Evolutionary conservation across 257 asterid species (phyloP), one percentile per base, ranked within the genome.

Genomic region (Scutellaria galericulata): DNA sequence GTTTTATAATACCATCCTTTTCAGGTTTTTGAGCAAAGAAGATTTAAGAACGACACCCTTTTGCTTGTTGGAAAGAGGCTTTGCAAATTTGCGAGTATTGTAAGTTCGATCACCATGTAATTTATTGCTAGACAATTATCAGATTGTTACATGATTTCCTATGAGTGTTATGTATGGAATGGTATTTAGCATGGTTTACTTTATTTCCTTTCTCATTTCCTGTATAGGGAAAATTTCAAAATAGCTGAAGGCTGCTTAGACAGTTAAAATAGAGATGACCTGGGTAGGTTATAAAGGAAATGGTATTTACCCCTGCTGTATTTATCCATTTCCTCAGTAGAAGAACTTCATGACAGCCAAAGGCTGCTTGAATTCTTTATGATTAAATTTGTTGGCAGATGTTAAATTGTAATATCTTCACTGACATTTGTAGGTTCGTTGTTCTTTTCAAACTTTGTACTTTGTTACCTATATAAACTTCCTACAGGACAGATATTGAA

Each of bases 391-490:
- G 46, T 56, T 64, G 45, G 58, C 74, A 47, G 13, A 35, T 3
- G 5, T 51, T 57, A 15, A 47, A n/a, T 41, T 58, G 27, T 50
- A 61, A 55, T 56, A 58, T 39, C 22, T 44, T 73, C 41, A 41
- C 62, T 72, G 55, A 66, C 62, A 39, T 31, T 58, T 3, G 6
- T 72, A 44, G 75, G 61, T 50, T 66, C 24, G 6, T 62, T 65
- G 64, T 66, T 52, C 45, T 44, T 60, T 40, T 35, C 13, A 45
- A 64, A 55, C 73, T 69, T 50, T 50, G 57, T 68, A 56, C 13
- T 68, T 24, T n/a, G 14, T 22, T 74, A 52, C 83, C 62, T 3
- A 56, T 78, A 31, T 48, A 74, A 68, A 27, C 53, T 74, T 68
- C 50, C 67, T 56, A 62, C 68, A 46, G 66, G 74, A 64, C 46